Evolutionary conservation across 2,329 filamentous ascomycete species (phyloP), one percentile per base, ranked within the genome.

Genomic region (Aspergillus felis): DNA sequence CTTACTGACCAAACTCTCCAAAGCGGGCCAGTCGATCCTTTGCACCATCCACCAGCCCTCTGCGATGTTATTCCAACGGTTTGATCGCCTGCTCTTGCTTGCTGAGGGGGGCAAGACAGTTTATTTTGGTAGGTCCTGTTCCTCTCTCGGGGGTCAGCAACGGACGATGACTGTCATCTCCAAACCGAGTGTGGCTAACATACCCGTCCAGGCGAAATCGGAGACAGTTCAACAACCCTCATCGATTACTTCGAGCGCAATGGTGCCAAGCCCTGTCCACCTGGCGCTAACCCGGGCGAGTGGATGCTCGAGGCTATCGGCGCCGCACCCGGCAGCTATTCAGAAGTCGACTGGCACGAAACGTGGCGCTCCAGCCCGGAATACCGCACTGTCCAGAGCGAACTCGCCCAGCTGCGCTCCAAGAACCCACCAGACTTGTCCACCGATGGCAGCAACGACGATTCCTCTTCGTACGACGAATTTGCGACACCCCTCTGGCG

Each of bases 1-100:
- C 71, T 83, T 97, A 9, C 83, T 97, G 42, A 88, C 95, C 75
- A 96, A 95, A 76, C 82, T 97, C 29, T 91, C 91, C 66, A 89
- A 93, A 73, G 89, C 87, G 61, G 92, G 93, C 17, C 91, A 95
- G 72, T 92, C 93, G 53, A 91, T 97, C 74, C 86, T 97, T 20
- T 96, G 92, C 78, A 97, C 93, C 0, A 97, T 97, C 59, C 93
- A 97, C 74, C 93, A 97, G 74, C 93, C 93, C n/a, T 95, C 91
- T 17, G 92, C 92, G 38, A 92, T 96, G 83, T 82, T 97, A 53
- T 96, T 97, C 79, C 90, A 96, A 72, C 88, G 91, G 57, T 97
- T 88, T 53, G 86, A 88, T 60, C 80, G 82, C 1, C 74, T 88
- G 1, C 74, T 88, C 0, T 86, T 89, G 71, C 78, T 89, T 3